A percentile compares a stretch with the other conserved stretches of the same genome.
Evolutionary conservation across 768 basidiomycete genomes (phyloP).

Genomic region (Suillus luteus): DNA sequence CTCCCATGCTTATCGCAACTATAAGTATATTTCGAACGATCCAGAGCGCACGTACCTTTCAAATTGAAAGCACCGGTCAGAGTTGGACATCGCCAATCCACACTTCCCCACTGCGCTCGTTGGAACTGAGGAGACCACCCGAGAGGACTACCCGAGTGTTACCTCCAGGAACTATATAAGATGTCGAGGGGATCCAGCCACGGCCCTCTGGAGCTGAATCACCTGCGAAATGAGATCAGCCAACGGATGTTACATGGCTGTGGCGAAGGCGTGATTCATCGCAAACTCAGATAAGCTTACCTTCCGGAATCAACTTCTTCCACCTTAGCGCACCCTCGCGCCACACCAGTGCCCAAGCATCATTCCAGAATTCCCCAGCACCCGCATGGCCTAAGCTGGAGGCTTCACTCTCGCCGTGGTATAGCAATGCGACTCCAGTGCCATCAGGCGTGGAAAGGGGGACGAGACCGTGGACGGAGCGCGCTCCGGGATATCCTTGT

Average conservation of each 20-base stretch:
- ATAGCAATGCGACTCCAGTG: constrained; percentile 31
- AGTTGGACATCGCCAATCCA: constrained; percentile 41
- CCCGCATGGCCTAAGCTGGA: constrained; percentile 41
- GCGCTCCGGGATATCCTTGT: constrained; percentile 33
- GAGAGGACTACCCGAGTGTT: constrained; percentile 35
- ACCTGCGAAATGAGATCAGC: constrained; percentile 4
- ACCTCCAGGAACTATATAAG: constrained; percentile 24
- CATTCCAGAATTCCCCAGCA: constrained; percentile 42
- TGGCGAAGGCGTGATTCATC: neutral
- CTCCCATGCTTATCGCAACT: neutral
- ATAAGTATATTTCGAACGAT: too few species aligned
- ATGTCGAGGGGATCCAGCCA: constrained; percentile 46
- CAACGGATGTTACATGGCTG: neutral
- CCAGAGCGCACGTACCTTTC: neutral
- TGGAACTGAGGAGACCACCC: constrained; percentile 44
- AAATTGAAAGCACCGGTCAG: neutral
- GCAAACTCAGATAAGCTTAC: constrained; percentile 1
- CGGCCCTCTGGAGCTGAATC: constrained; percentile 32
- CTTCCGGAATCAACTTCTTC: constrained; percentile 26
- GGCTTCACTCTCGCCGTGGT: constrained; percentile 39
- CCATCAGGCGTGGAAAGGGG: constrained; percentile 20
- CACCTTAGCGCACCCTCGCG: constrained; percentile 23
- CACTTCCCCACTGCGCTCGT: constrained; percentile 42
- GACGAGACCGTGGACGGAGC: constrained; percentile 39
- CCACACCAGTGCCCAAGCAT: constrained; percentile 39